phyloP scores from a whole-genome alignment of 1,284 basidiomycete genomes.

The Sporisorium sorghi region DNA sequence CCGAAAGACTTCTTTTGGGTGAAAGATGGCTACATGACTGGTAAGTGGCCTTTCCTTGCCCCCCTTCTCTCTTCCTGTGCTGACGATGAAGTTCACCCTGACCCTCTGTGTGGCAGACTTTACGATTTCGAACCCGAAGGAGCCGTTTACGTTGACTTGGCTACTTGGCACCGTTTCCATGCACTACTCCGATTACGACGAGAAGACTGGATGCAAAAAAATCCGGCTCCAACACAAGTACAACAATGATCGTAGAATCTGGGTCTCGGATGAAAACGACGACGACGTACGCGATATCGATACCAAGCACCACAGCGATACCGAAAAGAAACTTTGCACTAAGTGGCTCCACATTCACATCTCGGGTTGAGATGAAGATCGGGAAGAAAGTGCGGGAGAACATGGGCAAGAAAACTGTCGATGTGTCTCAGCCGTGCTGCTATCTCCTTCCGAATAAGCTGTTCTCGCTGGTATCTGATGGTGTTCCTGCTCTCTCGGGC shows the following conservation, averaged over 20 bases:
- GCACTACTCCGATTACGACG: constrained; percentile 10
- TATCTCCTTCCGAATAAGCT: no score
- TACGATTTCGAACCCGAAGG: constrained; percentile 11
- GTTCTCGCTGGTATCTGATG: no score
- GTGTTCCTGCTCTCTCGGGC: no score
- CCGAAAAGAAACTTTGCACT: no score
- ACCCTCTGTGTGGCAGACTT: constrained; percentile 18
- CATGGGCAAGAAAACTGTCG: no score
- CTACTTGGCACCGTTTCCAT: not conserved
- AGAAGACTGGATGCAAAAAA: constrained; percentile 3
- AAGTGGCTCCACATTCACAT: no score
- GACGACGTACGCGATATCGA: constrained; percentile 14
- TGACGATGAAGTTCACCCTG: no score
- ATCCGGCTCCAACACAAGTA: not conserved
- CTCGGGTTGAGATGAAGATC: no score
- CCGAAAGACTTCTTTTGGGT: constrained; percentile 15
- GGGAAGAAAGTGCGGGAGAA: no score
- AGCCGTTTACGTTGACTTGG: constrained; percentile 12
- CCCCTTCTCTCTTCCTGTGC: not conserved
- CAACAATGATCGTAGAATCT: not conserved
- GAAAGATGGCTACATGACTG: constrained; percentile 17
- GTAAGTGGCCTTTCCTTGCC: constrained; percentile 5
- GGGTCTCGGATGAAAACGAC: constrained; percentile 26
- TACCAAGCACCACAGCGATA: not conserved
- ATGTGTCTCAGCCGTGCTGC: no score